phyloP scores from a whole-genome alignment of 257 asterid genomes.

The Capsicum rhomboideum region DNA sequence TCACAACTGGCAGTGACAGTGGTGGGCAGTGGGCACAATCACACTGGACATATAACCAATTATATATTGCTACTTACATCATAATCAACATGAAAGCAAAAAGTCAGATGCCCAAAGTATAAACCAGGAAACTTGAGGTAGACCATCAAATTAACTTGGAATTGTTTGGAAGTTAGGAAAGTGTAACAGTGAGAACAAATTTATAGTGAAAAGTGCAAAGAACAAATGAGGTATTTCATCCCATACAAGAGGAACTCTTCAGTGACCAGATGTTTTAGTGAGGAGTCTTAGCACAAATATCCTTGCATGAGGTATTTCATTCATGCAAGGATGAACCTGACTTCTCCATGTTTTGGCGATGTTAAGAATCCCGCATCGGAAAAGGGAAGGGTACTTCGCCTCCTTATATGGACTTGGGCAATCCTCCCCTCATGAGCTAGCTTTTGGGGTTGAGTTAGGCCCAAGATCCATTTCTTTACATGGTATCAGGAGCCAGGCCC shows the following conservation, averaged over 20 bases:
- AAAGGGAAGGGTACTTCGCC: too few species aligned
- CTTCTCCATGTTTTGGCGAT: not conserved
- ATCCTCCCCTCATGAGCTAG: too few species aligned
- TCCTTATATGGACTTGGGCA: too few species aligned
- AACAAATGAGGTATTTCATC: not conserved
- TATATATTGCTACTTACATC: not conserved
- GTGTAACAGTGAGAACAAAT: not conserved
- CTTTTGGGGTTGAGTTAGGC: too few species aligned
- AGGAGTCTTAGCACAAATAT: not conserved
- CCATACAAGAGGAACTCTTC: not conserved
- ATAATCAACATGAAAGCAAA: not conserved
- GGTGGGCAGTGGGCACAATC: not conserved
- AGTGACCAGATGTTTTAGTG: not conserved
- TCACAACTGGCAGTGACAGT: not conserved
- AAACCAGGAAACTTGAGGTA: not conserved
- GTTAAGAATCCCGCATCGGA: too few species aligned
- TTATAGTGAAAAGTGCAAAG: not conserved
- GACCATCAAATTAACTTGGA: not conserved
- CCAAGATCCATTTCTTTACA: too few species aligned
- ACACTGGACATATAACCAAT: not conserved
- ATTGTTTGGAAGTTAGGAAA: not conserved
- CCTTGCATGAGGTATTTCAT: not conserved
- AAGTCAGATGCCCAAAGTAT: not conserved
- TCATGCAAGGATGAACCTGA: not conserved
- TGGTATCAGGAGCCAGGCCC: too few species aligned